A percentile compares a stretch with the other conserved stretches of the same genome.
Conservation (phyloP, 2,329 filamentous ascomycete species). For the Colletotrichum tropicicola region DNA sequence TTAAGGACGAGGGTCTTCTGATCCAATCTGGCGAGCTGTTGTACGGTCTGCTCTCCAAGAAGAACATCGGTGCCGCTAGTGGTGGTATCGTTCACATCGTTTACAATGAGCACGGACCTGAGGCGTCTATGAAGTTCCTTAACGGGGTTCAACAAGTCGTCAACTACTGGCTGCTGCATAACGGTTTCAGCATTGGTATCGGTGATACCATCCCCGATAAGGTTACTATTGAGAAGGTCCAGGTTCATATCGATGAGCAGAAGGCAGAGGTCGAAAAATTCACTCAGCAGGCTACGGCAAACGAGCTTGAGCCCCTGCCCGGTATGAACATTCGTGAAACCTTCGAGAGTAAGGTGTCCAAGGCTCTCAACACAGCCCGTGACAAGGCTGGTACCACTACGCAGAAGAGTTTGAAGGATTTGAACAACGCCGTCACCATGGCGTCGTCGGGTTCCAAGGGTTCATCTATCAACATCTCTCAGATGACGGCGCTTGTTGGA, state of each 20-base stretch:
- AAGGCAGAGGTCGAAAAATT: slow-evolving; percentile 83
- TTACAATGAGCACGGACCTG: slow-evolving; percentile 91
- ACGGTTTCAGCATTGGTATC: slow-evolving; percentile 97
- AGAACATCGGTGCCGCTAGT: slow-evolving; percentile 87
- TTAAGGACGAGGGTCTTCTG: slow-evolving; percentile 80
- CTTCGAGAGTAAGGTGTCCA: slow-evolving; percentile 96
- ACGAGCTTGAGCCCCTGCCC: slow-evolving; percentile 89
- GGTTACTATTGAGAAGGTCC: slow-evolving; percentile 83
- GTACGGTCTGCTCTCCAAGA: slow-evolving; percentile 92
- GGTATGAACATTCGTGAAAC: slow-evolving; percentile 99
- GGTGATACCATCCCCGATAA: slow-evolving; percentile 96
- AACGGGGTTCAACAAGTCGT: slow-evolving; percentile 95
- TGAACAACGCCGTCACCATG: slow-evolving; percentile 98
- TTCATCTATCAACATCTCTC: slow-evolving; percentile 98
- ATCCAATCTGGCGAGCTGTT: slow-evolving; percentile 90
- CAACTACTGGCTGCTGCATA: slow-evolving; percentile 96
- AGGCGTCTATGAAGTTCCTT: slow-evolving; percentile 91
- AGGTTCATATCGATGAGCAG: slow-evolving; percentile 80
- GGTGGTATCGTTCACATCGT: slow-evolving; percentile 95
- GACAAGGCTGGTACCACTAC: slow-evolving; percentile 95
- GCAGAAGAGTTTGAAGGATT: slow-evolving; percentile 90
- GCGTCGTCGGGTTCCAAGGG: slow-evolving; percentile 97
- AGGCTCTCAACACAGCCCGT: slow-evolving; percentile 93
- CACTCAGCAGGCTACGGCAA: slow-evolving; percentile 81
- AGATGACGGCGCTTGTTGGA: slow-evolving; percentile 98